Base-by-base conservation (phyloP, 805 yeast genomes). In the Huiozyma sinensis region DNA sequence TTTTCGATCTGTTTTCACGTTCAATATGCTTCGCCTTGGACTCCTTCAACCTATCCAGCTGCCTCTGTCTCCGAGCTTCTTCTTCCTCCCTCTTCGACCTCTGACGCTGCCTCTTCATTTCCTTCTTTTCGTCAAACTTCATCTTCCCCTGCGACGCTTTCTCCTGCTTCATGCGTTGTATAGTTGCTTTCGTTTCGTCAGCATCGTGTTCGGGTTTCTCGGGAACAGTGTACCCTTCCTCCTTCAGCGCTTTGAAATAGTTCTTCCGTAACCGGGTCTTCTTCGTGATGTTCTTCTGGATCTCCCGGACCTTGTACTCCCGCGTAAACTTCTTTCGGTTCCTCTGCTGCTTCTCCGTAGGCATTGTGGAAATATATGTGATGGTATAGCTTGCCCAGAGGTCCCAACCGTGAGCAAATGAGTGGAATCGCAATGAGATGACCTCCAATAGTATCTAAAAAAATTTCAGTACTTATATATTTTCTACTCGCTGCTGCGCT, bases 211-310 rank as follows among this genome's bases (percentile, higher is more conserved):
- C 38, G 34, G 52, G 47, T 45, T 64, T 68, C 36, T 69, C 75
- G 2, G 82, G 81, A 8, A 73, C 68, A 5, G 64, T 51, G 41
- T 73, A 72, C 1, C 89, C 94, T 52, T 84, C 88, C 42, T 76
- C 73, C 49, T 84, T 83, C 36, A 87, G 61, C 43, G 86, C 68
- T 60, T 88, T 87, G 69, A 85, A 79, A 57, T 89, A 89, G 41
- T 76, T 79, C 61, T 81, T 84, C 67, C 86, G 77, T 51, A 89
- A 72, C 54, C 92, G 73, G 10, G 95, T 85, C 48, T 87, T 75
- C 56, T 87, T 94, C 0, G 76, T 73, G 50, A 89, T 72, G 9
- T 92, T 81, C 56, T 73, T 75, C 54, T 82, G 81, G 55, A 89
- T 89, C 47, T 87, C 96, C 44, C 75, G 72, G 12, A 67, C 69